A percentile compares a stretch with the other conserved stretches of the same genome.
Evolutionary conservation across 179 eudicot genomes (phyloP).

Genomic region (Carnegiea gigantea): DNA sequence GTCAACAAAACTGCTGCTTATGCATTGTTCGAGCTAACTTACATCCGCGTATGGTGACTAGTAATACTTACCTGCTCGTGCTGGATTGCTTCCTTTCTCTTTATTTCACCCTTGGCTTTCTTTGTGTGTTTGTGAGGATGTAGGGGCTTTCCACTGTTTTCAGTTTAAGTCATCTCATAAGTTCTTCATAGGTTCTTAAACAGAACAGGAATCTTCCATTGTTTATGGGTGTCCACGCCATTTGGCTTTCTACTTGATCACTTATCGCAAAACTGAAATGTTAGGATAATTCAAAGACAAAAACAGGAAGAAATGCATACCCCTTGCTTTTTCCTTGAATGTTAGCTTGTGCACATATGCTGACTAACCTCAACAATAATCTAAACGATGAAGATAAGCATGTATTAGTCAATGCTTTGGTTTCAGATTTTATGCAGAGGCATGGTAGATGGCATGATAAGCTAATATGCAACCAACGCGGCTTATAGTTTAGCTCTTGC

Average conservation of each 20-base stretch:
- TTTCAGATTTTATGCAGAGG: neutral
- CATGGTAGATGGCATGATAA: neutral
- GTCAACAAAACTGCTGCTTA: conserved; percentile 82
- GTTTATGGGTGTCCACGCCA: neutral
- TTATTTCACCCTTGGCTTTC: neutral
- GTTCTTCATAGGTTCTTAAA: too few species aligned
- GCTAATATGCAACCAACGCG: neutral
- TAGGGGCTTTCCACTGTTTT: neutral
- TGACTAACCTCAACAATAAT: neutral
- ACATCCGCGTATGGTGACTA: conserved; percentile 60
- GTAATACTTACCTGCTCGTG: neutral
- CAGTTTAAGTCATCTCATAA: neutral
- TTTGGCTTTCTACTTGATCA: neutral
- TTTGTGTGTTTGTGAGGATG: neutral
- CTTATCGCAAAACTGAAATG: neutral
- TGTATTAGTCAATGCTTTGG: neutral
- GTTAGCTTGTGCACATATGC: neutral
- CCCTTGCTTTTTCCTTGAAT: neutral
- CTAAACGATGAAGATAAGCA: too few species aligned
- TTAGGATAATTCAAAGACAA: neutral
- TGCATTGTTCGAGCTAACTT: conserved; percentile 74
- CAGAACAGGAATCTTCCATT: neutral
- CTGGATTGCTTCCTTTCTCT: neutral
- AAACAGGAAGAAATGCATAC: neutral
- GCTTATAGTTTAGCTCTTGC: neutral